Base-by-base conservation (phyloP, 1,139 yeast genomes). In the Diutina neorugosa region DNA sequence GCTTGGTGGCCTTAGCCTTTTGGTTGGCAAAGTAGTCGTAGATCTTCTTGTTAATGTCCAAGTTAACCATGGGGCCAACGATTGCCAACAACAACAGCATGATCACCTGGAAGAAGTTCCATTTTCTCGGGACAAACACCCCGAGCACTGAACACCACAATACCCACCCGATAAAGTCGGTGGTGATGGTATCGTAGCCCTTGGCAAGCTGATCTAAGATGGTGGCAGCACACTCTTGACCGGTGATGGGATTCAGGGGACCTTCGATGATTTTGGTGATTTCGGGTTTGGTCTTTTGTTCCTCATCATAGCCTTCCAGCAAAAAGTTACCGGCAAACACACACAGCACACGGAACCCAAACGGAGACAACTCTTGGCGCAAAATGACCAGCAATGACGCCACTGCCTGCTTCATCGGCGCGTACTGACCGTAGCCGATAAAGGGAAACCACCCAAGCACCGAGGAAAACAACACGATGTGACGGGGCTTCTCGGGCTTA, bases 381-480 rank as follows among this genome's bases (percentile, higher is more conserved):
- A 93, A 68, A 5, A 86, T 74, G 52, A 85, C 85, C 0, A 91
- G 84, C 41, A 94, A 69, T 0, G 95, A 73, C 59, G 87, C 76
- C 11, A 93, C 65, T 0, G 97, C 96, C 0, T 89, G 82, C 66
- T 94, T 94, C 60, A 83, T 68, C 0, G 99, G 98, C 0, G 93
- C 93, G 63, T 94, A 94, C 60, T 89, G 93, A 0, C 82, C 74
- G 65, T 94, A 94, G 0, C 99, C 99, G 52, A 90, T 86, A 62
- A 93, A 84, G 3, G 97, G 89, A 69, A 81, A 91, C 60, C 85
- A 81, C 2, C 95, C 89, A 3, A 85, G 82, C 6, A 84, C 86
- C 1, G 96, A 88, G 0, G 96, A 86, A 61, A 90, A 82, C 46
- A 88, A 73, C 4, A 93, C 76, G 6, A 94, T 67, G 61, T 87